These are phyloP conservation scores for Penicillium sp. DNA, from an alignment of 2,329 filamentous ascomycete species.

Conservation along the genomic window DNA sequence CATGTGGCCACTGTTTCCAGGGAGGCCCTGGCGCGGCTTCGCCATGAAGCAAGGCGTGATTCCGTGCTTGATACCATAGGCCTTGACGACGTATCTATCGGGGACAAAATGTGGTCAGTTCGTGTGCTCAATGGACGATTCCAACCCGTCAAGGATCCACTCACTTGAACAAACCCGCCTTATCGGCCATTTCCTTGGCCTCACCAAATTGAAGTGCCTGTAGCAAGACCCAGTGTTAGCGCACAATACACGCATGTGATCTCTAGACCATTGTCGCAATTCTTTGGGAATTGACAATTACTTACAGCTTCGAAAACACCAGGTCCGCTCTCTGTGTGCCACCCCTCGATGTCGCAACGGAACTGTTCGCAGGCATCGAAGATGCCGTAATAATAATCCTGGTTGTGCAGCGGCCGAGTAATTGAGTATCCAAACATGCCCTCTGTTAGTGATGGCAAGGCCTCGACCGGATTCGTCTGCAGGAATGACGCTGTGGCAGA, in stretches of 20 bases:
- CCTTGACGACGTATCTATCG: conserved; percentile 79
- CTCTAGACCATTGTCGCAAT: background rate
- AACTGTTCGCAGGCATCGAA: conserved; percentile 82
- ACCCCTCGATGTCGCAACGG: conserved; percentile 83
- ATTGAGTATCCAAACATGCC: conserved; percentile 97
- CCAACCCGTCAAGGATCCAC: conserved; percentile 4
- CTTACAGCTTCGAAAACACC: conserved; percentile 89
- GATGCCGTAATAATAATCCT: conserved; percentile 89
- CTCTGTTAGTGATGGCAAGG: conserved; percentile 81
- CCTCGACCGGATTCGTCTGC: conserved; percentile 71
- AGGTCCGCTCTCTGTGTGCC: conserved; percentile 93
- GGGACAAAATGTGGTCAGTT: conserved; percentile 19
- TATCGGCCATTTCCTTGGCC: conserved; percentile 87
- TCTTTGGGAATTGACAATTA: conserved; percentile 14
- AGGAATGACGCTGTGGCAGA: conserved; percentile 77
- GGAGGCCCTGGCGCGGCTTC: conserved; percentile 87
- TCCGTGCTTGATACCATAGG: conserved; percentile 81
- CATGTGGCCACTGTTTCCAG: conserved; percentile 95
- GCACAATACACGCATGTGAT: background rate
- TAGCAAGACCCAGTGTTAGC: conserved; percentile 3
- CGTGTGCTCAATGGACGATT: background rate
- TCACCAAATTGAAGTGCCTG: conserved; percentile 85
- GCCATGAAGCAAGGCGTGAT: conserved; percentile 99
- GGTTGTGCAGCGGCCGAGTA: conserved; percentile 84
- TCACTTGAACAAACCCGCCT: conserved; percentile 87